These are phyloP conservation scores for Phellopilus nigrolimitatus DNA, from an alignment of 1,284 basidiomycete genomes.

Conservation along the genomic window DNA sequence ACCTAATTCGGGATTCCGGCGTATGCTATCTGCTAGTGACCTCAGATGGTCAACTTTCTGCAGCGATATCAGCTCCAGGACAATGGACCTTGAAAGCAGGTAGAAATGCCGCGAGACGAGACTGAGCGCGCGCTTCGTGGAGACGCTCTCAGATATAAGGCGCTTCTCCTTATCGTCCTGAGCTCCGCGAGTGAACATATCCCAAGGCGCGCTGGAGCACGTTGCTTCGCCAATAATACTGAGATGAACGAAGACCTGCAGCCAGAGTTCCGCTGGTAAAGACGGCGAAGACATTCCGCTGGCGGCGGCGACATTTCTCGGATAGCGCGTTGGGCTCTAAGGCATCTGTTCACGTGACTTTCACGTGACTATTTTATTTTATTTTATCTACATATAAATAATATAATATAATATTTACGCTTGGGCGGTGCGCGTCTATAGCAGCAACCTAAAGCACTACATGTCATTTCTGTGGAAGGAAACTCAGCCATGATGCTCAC, in stretches of 20 bases:
- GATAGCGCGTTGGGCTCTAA: no score
- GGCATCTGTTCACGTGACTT: no score
- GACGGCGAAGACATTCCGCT: no score
- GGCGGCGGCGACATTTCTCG: no score
- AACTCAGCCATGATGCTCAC: no score
- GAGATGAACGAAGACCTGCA: conserved; percentile 2
- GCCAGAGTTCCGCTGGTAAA: conserved; percentile 6
- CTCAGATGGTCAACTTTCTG: not conserved
- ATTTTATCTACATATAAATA: no score
- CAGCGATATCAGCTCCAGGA: conserved; percentile 1
- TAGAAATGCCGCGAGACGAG: conserved; percentile 10
- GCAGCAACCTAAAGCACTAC: no score
- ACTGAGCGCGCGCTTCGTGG: conserved; percentile 3
- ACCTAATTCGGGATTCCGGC: not conserved
- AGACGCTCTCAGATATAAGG: not conserved
- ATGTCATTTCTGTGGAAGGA: no score
- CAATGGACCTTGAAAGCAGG: conserved; percentile 1
- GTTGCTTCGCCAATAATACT: not conserved
- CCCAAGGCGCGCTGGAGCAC: not conserved
- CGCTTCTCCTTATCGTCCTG: not conserved
- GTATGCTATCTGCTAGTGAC: no score
- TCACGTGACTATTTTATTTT: no score
- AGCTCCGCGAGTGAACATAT: not conserved
- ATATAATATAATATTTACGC: no score
- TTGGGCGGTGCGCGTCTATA: no score